These are phyloP conservation scores for Hypoxylon cercidicola DNA, from an alignment of 495 filamentous ascomycete genomes.

Conservation along the genomic window DNA sequence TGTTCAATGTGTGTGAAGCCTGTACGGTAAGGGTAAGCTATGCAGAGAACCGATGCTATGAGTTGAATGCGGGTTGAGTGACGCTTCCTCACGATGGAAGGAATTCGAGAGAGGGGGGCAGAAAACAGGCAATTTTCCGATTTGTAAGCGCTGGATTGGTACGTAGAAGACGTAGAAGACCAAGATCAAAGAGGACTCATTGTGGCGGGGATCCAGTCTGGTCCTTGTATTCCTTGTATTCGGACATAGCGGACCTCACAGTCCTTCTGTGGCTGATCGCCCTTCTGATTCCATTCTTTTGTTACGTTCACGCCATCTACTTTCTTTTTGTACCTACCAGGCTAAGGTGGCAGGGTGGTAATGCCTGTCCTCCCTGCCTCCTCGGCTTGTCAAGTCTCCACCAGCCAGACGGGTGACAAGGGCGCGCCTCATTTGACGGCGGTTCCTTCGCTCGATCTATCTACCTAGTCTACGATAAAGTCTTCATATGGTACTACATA, in stretches of 20 bases:
- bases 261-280: constrained; percentile 35
- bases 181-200: constrained; percentile 22
- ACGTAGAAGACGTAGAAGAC: constrained; percentile 3
- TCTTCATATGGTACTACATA: constrained; percentile 9
- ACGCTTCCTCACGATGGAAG: constrained; percentile 38
- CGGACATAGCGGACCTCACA: constrained; percentile 43
- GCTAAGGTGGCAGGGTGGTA: not conserved
- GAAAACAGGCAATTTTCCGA: constrained; percentile 44
- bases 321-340: not conserved
- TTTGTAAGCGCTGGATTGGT: constrained; percentile 40
- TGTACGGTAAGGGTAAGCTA: constrained; percentile 16
- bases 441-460: no score
- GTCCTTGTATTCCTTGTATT: constrained; percentile 16
- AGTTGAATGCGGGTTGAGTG: constrained; percentile 18
- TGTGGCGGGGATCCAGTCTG: constrained; percentile 31
- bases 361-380: not conserved
- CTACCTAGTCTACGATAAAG: not conserved
- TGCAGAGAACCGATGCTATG: constrained; percentile 27
- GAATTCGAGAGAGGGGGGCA: constrained; percentile 44
- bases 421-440: no score
- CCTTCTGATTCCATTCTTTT: constrained; percentile 20
- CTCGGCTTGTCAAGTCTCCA: not conserved
- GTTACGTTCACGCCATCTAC: constrained; percentile 36
- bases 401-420: no score
- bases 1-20: constrained; percentile 32